Conservation (phyloP, 2,329 filamentous ascomycete genomes). For the Monilinia laxa region DNA sequence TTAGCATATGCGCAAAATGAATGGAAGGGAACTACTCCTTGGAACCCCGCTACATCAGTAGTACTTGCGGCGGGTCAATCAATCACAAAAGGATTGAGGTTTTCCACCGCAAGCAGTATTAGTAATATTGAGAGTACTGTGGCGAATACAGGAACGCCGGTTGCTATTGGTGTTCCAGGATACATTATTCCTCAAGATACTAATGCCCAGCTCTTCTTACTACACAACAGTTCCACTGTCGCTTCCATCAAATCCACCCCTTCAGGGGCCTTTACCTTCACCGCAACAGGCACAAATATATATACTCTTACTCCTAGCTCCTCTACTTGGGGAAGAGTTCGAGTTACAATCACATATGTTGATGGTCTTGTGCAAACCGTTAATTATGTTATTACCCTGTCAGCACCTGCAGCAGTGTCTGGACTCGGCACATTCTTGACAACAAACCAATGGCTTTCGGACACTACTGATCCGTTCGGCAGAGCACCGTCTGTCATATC, state of each 20-base stretch:
- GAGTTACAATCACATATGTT: slow-evolving; percentile 49
- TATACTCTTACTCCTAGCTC: slow-evolving; percentile 48
- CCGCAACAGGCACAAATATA: slow-evolving; percentile 34
- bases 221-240: slow-evolving; percentile 44
- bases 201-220: slow-evolving; percentile 48
- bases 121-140: slow-evolving; percentile 51
- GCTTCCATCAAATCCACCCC: slow-evolving; percentile 45
- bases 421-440: slow-evolving; percentile 55
- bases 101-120: slow-evolving; percentile 49
- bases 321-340: slow-evolving; percentile 50
- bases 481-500: slow-evolving; percentile 56
- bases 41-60: slow-evolving; percentile 54
- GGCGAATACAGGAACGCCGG: slow-evolving; percentile 45
- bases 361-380: slow-evolving; percentile 52
- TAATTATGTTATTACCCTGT: slow-evolving; percentile 56
- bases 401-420: slow-evolving; percentile 45
- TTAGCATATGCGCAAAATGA: slow-evolving; percentile 57
- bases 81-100: slow-evolving; percentile 51
- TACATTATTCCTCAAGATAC: slow-evolving; percentile 53
- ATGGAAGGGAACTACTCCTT: slow-evolving; percentile 52
- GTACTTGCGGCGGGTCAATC: slow-evolving; percentile 47
- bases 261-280: slow-evolving; percentile 42
- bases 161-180: slow-evolving; percentile 54
- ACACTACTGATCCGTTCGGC: slow-evolving; percentile 53
- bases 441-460: slow-evolving; percentile 52